A percentile compares a stretch with the other conserved stretches of the same genome.
Conservation (phyloP, 2,329 filamentous ascomycete genomes). For the Akanthomyces dipterigenus region DNA sequence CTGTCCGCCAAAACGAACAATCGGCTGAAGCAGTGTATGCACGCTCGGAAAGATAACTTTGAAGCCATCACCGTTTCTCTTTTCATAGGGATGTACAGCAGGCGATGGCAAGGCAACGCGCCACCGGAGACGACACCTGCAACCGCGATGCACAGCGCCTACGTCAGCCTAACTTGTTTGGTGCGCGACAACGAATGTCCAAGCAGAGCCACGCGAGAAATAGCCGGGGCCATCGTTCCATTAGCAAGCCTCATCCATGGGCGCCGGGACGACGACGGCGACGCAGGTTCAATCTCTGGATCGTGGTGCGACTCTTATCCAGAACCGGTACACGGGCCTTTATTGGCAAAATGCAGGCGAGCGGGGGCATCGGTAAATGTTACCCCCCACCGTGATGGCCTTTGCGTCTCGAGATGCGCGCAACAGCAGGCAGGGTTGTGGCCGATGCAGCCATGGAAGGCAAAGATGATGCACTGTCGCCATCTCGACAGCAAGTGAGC, state of each 20-base stretch:
- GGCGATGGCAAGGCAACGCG: not conserved
- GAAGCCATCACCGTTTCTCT: not conserved
- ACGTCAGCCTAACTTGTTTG: not conserved
- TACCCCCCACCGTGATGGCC: slow-evolving; percentile 5
- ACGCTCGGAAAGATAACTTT: not conserved
- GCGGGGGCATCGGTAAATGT: slow-evolving; percentile 5
- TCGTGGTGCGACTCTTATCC: not conserved
- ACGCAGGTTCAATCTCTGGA: not conserved
- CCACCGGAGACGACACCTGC: not conserved
- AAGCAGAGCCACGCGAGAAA: not conserved
- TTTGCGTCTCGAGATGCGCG: slow-evolving; percentile 9
- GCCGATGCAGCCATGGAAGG: not conserved
- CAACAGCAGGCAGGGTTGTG: slow-evolving; percentile 1
- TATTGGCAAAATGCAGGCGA: not conserved
- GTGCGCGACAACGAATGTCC: not conserved
- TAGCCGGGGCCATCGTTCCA: not conserved
- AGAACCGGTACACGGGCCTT: not conserved
- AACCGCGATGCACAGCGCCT: not conserved
- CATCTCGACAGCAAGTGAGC: not conserved
- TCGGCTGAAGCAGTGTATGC: not conserved
- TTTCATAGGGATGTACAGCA: not conserved
- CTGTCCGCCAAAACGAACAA: no score
- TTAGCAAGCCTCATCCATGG: not conserved
- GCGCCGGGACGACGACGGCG: not conserved
- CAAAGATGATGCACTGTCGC: not conserved